Evolutionary conservation across 2,329 filamentous ascomycete genomes (phyloP), one percentile per base, ranked within the genome.

Genomic region (Hypoxylon sp.): DNA sequence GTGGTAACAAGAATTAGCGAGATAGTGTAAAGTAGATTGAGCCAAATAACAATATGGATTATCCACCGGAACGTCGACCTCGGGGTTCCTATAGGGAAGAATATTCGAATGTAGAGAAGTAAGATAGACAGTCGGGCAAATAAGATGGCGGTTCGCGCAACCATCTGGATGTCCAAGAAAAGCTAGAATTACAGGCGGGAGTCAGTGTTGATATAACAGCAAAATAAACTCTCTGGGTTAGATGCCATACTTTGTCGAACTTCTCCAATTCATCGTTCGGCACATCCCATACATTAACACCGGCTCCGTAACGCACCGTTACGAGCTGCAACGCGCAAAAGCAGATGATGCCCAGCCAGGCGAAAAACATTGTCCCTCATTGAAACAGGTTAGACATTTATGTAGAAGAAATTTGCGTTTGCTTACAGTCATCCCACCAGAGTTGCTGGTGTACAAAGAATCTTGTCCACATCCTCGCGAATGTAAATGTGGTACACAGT

Each of bases 391-490:
- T 20, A 58, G 33, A 56, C 57, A 17, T 4, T 5, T 27, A 10
- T 27, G 42, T 50, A n/a, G 8, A 6, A 6, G 17, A 20, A 42
- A 30, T 31, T 37, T 14, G 8, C 13, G 11, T 44, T 10, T 44
- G 63, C 74, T 69, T 59, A 75, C 74, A 75, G 33, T 75, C 74
- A 56, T 75, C 74, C 74, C 73, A 75, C 74, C 74, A 75, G 13
- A 75, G 56, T 30, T 73, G 72, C 14, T 74, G 66, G 49, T 75
- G 69, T 3, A 75, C 64, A 13, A 68, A 62, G 40, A 66, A 69
- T 30, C 73, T 66, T 4, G 70, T 72, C 31, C 68, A 73, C 11
- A 75, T 57, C 5, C 74, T 60, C 2, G 68, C 61, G 25, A 64
- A 40, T 0, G 73, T 75, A 50, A 71, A 70, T 11, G 66, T 35